These are phyloP conservation scores for Lactifluus subvellereus DNA, from an alignment of 768 basidiomycete species.

Conservation along the genomic window DNA sequence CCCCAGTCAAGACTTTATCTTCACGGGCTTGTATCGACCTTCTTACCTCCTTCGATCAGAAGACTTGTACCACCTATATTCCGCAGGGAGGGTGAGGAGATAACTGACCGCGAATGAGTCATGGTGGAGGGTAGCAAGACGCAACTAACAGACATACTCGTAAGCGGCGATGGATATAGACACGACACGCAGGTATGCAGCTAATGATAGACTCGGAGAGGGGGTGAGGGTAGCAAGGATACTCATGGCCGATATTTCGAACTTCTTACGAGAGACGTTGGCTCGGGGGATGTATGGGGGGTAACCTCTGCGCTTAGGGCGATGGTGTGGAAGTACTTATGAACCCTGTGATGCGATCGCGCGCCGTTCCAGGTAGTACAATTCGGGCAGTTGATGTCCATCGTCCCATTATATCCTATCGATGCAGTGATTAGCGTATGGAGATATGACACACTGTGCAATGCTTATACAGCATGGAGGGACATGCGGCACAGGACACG, in stretches of 20 bases:
- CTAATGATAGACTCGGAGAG: background rate
- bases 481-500: too few species aligned
- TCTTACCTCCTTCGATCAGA: conserved; percentile 2
- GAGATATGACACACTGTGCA: too few species aligned
- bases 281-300: background rate
- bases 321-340: background rate
- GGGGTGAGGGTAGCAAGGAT: too few species aligned
- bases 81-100: conserved; percentile 21
- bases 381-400: too few species aligned
- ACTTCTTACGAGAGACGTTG: background rate
- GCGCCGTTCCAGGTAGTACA: too few species aligned
- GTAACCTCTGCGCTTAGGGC: too few species aligned
- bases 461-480: too few species aligned
- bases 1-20: background rate
- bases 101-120: conserved; percentile 7
- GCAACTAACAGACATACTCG: conserved; percentile 12
- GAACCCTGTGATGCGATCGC: too few species aligned
- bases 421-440: too few species aligned
- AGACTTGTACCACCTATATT: conserved; percentile 18
- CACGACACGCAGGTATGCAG: conserved; percentile 19
- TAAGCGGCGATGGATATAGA: conserved; percentile 19
- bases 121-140: too few species aligned
- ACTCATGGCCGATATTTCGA: background rate
- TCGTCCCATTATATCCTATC: too few species aligned
- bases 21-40: background rate